phyloP scores from a whole-genome alignment of 2,329 filamentous ascomycete species.

The Trichoderma aggressivum region DNA sequence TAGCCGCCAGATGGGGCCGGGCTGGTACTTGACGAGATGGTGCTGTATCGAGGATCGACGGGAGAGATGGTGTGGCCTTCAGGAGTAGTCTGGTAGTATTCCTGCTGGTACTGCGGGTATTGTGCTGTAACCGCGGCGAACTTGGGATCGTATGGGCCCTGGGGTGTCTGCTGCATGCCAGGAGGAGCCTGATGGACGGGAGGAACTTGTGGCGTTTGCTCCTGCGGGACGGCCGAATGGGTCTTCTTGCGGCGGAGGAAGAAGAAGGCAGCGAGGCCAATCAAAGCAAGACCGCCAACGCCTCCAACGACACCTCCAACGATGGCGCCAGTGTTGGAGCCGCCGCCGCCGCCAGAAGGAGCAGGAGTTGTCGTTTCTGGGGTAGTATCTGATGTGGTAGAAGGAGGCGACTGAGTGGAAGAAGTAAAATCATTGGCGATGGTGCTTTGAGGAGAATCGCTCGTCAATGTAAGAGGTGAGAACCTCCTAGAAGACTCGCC shows the following conservation, averaged over 20 bases:
- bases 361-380: neutral
- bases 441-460: neutral
- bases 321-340: conserved; percentile 32
- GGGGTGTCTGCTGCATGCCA: conserved; percentile 17
- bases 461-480: conserved; percentile 18
- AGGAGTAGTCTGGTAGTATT: neutral
- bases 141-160: conserved; percentile 30
- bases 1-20: conserved; percentile 23
- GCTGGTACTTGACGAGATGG: conserved; percentile 21
- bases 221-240: conserved; percentile 18
- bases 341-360: neutral
- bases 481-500: conserved; percentile 36
- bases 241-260: conserved; percentile 31
- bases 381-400: neutral
- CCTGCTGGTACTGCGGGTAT: conserved; percentile 22
- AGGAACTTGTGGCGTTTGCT: conserved; percentile 18
- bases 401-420: neutral
- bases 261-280: conserved; percentile 31
- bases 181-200: conserved; percentile 22
- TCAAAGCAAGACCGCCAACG: conserved; percentile 32
- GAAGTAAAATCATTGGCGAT: neutral
- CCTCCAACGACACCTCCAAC: conserved; percentile 39
- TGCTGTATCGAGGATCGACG: conserved; percentile 25
- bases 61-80: conserved; percentile 9
- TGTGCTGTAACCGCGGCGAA: conserved; percentile 19